A percentile compares a stretch with the other conserved stretches of the same genome.
Evolutionary conservation across 305 asterid genomes (phyloP).

Genomic region (Rubia peregrina): DNA sequence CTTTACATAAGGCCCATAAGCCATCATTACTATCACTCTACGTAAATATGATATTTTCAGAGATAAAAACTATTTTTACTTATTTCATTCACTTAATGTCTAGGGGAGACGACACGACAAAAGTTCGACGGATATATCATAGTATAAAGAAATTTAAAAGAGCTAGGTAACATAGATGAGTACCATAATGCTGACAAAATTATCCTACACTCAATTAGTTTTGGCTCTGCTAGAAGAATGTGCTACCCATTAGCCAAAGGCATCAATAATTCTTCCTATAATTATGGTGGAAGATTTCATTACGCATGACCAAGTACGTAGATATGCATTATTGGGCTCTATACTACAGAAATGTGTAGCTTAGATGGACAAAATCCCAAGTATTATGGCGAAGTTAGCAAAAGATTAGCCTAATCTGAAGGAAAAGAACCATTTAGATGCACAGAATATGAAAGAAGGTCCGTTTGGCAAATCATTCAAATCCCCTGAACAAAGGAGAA

Average conservation of each 20-base stretch:
- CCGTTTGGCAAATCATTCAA: background rate
- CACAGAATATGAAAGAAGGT: background rate
- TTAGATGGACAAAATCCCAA: slow-evolving; percentile 1
- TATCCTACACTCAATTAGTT: background rate
- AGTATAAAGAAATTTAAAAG: too few species aligned
- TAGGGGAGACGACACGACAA: too few species aligned
- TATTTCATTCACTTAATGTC: too few species aligned
- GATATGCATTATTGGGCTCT: background rate
- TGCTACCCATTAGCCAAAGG: background rate
- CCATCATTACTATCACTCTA: too few species aligned
- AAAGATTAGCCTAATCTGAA: background rate
- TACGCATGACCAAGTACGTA: slow-evolving; percentile 7
- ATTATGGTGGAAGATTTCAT: slow-evolving; percentile 4
- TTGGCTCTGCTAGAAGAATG: background rate
- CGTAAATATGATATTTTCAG: too few species aligned
- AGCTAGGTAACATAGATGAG: background rate
- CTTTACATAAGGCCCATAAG: too few species aligned
- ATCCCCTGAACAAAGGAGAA: background rate
- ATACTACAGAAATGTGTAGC: background rate
- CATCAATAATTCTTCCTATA: slow-evolving; percentile 1
- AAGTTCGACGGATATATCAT: too few species aligned
- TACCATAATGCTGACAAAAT: background rate
- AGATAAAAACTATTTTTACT: too few species aligned
- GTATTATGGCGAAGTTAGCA: background rate
- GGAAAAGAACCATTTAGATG: background rate